Evolutionary conservation across 2,329 filamentous ascomycete genomes (phyloP), one percentile per base, ranked within the genome.

Genomic region (Trichoderma sp.): DNA sequence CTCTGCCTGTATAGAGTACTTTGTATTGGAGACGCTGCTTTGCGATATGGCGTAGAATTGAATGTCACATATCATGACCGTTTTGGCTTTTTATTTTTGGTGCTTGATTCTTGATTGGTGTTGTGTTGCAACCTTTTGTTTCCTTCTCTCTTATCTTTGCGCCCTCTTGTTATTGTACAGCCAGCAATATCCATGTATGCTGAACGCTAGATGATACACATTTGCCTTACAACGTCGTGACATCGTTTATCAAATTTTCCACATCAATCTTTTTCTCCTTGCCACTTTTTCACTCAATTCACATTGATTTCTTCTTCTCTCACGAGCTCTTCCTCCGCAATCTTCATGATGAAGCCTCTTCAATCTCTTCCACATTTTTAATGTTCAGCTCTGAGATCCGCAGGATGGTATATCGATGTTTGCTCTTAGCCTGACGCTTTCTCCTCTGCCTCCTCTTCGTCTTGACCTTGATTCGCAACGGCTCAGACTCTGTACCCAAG

Each of bases 331-430:
- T 6, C 11, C 18, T 13, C 30, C 7, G 18, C 14, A n/a, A 32
- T 21, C 49, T 32, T 70, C 59, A 68, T 71, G 72, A 76, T 73
- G 73, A 71, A 71, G 72, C 60, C 67, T 68, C 76, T 51, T 80
- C 79, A 63, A 83, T 75, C 61, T 83, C 81, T 59, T 81, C 81
- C 59, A 78, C 71, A 26, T 74, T 76, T 72, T 84, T 83, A 69
- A 97, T 85, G 77, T 87, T 90, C 71, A 98, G 77, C 81, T 98
- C 92, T 77, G 91, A 91, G 72, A 99, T 91, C 76, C 90, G 86
- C 80, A 99, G 77, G 26, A 97, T 87, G 3, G 96, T 99, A 80
- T 91, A 97, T 76, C 88, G 86, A 78, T 97, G 93, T 86, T 99
- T 97, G 84, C 93, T 97, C 83, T 86, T 90, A 11, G 96, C 91